A percentile compares a stretch with the other conserved stretches of the same genome.
These are phyloP conservation scores for Syncephalastrum monosporum DNA, from an alignment of 371 early-diverging fungal species.

Conservation along the genomic window DNA sequence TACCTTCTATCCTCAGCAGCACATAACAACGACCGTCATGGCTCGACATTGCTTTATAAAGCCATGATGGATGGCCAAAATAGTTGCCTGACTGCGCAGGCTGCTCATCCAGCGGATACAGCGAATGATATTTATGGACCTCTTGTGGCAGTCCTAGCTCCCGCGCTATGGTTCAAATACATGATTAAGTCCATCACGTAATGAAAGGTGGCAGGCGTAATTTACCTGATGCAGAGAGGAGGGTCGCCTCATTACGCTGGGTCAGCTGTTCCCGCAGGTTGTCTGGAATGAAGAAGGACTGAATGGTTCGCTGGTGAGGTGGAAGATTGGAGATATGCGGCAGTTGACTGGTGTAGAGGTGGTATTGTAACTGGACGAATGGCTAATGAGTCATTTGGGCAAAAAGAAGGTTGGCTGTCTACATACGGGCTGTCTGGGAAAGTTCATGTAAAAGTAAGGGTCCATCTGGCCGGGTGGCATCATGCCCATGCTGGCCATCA, in stretches of 20 bases:
- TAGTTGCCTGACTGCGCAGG: slow-evolving; percentile 44
- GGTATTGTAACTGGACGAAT: slow-evolving; percentile 65
- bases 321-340: slow-evolving; percentile 71
- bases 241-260: slow-evolving; percentile 66
- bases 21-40: slow-evolving; percentile 84
- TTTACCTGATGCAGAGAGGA: slow-evolving; percentile 59
- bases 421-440: slow-evolving; percentile 47
- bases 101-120: slow-evolving; percentile 72
- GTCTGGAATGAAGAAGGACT: slow-evolving; percentile 84
- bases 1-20: slow-evolving; percentile 81
- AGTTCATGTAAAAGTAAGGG: slow-evolving; percentile 41
- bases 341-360: slow-evolving; percentile 68
- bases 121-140: slow-evolving; percentile 57
- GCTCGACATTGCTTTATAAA: slow-evolving; percentile 82
- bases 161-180: slow-evolving; percentile 21
- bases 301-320: slow-evolving; percentile 75
- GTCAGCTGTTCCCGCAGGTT: slow-evolving; percentile 75
- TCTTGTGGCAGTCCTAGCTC: slow-evolving; percentile 60
- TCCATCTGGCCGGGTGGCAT: slow-evolving; percentile 28
- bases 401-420: not conserved
- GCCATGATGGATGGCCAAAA: slow-evolving; percentile 76
- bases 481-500: slow-evolving; percentile 20
- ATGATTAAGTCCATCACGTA: not conserved
- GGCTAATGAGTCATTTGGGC: slow-evolving; percentile 5
- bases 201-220: not conserved